Evolutionary conservation across 2,329 filamentous ascomycete genomes (phyloP), one percentile per base, ranked within the genome.

Genomic region (Albifimbria verrucaria): DNA sequence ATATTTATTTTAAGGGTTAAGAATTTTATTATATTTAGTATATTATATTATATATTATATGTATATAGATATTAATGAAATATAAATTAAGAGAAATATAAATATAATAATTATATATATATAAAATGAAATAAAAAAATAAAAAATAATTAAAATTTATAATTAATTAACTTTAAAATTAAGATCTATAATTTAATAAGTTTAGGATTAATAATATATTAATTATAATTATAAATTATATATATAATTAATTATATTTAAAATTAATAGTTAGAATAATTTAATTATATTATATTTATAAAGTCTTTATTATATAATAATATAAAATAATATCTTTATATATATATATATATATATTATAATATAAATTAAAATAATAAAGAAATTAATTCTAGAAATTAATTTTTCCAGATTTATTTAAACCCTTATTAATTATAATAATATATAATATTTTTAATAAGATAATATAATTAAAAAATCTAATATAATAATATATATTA

Each of bases 91-190:
- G 41, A 50, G 9, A 15, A 46, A n/a, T 45, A 36, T 20, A 45
- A 15, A 18, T 17, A 45, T 21, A 46, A 32, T 32, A 43, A 7
- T 52, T 25, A 52, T 36, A 32, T 20, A 28, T 25, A 41, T 48
- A 39, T 10, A 23, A 48, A 52, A 41, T 48, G 21, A 36, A 48
- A 9, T 18, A 24, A 20, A 48, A 49, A 25, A 28, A 26, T 25
- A 49, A 49, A 49, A 24, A 49, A 28, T 49, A 24, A 20, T 20
- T 49, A 17, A 15, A 48, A 36, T 15, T 52, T 26, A 45, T 50
- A 18, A 22, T 48, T 25, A 23, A 23, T 48, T 48, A 9, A n/a
- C n/a, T n/a, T n/a, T n/a, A n/a, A n/a, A n/a, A n/a, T n/a, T n/a
- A n/a, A n/a, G n/a, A n/a, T 48, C 11, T 48, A 21, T 48, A 48